Evolutionary conservation across 73 alveolate genomes (phyloP).

Genomic region (Tetrahymena borealis): DNA sequence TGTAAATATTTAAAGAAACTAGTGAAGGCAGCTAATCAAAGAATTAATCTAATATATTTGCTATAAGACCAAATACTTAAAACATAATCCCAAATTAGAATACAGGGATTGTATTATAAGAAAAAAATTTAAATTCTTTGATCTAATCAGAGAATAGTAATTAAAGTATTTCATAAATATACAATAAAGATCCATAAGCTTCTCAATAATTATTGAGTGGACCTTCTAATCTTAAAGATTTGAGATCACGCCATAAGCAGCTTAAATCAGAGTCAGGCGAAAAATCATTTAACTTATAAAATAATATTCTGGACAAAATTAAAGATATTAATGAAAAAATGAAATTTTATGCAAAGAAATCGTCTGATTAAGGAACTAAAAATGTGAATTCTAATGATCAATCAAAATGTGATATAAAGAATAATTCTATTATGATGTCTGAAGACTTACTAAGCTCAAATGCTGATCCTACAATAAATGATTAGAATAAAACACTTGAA

Average conservation of each 20-base stretch:
- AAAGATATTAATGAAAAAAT: neutral
- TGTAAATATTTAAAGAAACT: no score
- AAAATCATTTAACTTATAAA: neutral
- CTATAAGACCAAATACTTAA: neutral
- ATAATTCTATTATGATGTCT: neutral
- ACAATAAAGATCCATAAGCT: neutral
- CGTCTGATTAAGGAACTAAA: neutral
- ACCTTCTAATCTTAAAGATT: neutral
- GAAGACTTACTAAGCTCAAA: neutral
- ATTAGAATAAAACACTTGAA: neutral
- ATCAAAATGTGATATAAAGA: neutral
- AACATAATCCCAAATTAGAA: neutral
- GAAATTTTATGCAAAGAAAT: neutral
- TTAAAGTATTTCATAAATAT: neutral
- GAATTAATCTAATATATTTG: neutral
- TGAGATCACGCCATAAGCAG: neutral
- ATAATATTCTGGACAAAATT: neutral
- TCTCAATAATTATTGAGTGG: neutral
- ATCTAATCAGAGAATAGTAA: neutral
- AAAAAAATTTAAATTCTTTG: neutral
- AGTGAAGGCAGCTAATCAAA: no score
- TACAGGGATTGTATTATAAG: neutral
- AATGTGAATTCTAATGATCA: neutral
- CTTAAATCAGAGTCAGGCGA: neutral
- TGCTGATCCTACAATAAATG: neutral